A percentile compares a stretch with the other conserved stretches of the same genome.
phyloP scores from a whole-genome alignment of 2,329 filamentous ascomycete species.

The Botrytis byssoidea region DNA sequence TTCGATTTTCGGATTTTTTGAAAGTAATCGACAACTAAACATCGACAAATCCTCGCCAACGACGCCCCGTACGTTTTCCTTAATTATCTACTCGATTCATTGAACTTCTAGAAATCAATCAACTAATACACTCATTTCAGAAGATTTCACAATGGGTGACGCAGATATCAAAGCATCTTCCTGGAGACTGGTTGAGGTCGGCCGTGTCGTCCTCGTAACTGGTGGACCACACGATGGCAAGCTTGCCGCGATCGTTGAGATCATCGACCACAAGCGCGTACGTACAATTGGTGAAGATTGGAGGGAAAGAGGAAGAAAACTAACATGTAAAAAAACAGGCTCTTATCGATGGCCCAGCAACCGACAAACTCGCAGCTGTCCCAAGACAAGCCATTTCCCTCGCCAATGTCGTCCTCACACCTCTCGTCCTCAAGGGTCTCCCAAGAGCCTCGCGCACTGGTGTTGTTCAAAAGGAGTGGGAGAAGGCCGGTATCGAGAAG shows the following conservation, averaged over 20 bases:
- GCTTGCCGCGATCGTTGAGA: constrained; percentile 94
- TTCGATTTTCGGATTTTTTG: constrained; percentile 21
- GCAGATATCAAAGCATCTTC: constrained; percentile 76
- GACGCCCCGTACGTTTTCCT: constrained; percentile 36
- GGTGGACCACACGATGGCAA: constrained; percentile 76
- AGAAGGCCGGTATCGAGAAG: constrained; percentile 83
- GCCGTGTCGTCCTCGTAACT: constrained; percentile 92
- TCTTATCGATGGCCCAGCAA: constrained; percentile 91
- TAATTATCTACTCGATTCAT: constrained; percentile 22
- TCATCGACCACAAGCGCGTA: constrained; percentile 99
- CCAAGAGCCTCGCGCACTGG: constrained; percentile 81
- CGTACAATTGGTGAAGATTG: constrained; percentile 47
- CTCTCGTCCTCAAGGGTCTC: constrained; percentile 81
- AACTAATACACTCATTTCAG: constrained; percentile 41
- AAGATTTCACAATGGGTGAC: constrained; percentile 73
- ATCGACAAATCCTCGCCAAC: constrained; percentile 36
- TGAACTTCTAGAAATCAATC: constrained; percentile 8
- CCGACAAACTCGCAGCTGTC: constrained; percentile 74
- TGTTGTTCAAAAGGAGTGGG: constrained; percentile 84
- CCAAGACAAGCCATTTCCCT: constrained; percentile 85
- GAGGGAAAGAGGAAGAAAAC: constrained; percentile 27
- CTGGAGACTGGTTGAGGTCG: constrained; percentile 94
- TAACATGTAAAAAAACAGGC: constrained; percentile 59
- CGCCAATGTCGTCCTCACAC: constrained; percentile 81
- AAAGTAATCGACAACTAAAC: constrained; percentile 25